phyloP scores from a whole-genome alignment of 768 basidiomycete species.

The Xerocomus potaroensis region DNA sequence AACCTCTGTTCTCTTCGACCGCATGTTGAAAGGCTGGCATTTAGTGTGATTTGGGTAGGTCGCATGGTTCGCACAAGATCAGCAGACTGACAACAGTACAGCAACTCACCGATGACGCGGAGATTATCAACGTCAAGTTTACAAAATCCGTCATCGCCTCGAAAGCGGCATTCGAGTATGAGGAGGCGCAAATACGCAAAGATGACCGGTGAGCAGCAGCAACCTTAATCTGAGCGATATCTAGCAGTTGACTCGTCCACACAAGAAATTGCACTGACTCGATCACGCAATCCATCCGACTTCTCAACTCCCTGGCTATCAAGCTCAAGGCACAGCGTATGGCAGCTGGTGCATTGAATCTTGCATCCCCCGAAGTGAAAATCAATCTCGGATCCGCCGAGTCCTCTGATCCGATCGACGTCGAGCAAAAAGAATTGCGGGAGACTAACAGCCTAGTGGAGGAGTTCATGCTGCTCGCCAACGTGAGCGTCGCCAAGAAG shows the following conservation, averaged over 20 bases:
- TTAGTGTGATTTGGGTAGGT: constrained; percentile 90
- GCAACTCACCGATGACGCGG: constrained; percentile 86
- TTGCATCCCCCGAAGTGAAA: constrained; percentile 97
- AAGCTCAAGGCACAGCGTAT: constrained; percentile 84
- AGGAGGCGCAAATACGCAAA: constrained; percentile 90
- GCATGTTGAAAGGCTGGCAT: constrained; percentile 90
- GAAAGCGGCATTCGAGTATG: constrained; percentile 95
- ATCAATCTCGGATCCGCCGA: constrained; percentile 93
- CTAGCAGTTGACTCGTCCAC: background rate
- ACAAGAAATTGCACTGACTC: constrained; percentile 71
- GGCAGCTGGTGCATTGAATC: constrained; percentile 94
- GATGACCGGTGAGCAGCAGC: constrained; percentile 77
- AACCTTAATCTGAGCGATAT: background rate
- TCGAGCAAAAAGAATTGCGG: constrained; percentile 87
- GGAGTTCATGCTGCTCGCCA: constrained; percentile 98
- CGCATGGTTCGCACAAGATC: background rate
- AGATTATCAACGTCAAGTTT: constrained; percentile 88
- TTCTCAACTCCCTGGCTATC: constrained; percentile 82
- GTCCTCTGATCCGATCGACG: constrained; percentile 92
- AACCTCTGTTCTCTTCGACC: constrained; percentile 93
- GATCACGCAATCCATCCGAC: constrained; percentile 78
- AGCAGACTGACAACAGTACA: constrained; percentile 28
- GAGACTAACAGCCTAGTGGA: constrained; percentile 98
- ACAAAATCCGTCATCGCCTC: constrained; percentile 96
- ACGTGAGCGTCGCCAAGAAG: constrained; percentile 86